Evolutionary conservation across 352 stramenopile species (phyloP), one percentile per base, ranked within the genome.

Genomic region (Phytophthora foliorum): DNA sequence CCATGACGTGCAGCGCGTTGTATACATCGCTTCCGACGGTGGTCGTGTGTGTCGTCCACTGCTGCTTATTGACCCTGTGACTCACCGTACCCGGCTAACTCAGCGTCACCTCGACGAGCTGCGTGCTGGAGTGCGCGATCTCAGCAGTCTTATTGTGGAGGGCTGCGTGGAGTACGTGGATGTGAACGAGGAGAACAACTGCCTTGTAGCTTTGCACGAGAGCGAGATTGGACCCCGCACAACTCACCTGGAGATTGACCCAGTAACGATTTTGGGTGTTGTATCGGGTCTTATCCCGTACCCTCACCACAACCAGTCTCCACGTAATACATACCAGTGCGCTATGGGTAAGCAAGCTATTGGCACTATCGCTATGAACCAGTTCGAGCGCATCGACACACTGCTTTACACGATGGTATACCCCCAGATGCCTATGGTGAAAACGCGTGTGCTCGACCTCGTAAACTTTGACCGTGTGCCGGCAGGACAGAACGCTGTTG

Each of bases 311-410:
- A 99, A 99, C 69, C 97, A 99, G 80, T 98, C 90, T 31, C 97
- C 97, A 36, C 91, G 98, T 56, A 99, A 99, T 77, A 99, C 98
- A 4, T 99, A 99, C 77, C 98, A 99, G 82, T 99, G 97, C 67
- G 98, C 98, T 36, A 99, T 99, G 98, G 98, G 98, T 52, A 99
- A 99, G 84, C 94, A 99, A 77, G 98, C 98, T n/a, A 99, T 99
- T 69, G 98, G 98, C 52, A 99, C 96, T 25, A 98, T 99, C 50
- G 95, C 87, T 9, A 98, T 99, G 80, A 99, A 99, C 83, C 96
- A 99, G 89, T 99, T 99, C 78, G 95, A 99, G 77, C 88, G 98
- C 56, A 98, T 99, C 69, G 98, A 99, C 81, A 98, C 97, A 22
- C 78, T 99, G 44, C 87, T 99, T 46, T 99, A 99, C 80, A 98